Conservation (phyloP, 208 protist species). For the Strigomonas galati region DNA sequence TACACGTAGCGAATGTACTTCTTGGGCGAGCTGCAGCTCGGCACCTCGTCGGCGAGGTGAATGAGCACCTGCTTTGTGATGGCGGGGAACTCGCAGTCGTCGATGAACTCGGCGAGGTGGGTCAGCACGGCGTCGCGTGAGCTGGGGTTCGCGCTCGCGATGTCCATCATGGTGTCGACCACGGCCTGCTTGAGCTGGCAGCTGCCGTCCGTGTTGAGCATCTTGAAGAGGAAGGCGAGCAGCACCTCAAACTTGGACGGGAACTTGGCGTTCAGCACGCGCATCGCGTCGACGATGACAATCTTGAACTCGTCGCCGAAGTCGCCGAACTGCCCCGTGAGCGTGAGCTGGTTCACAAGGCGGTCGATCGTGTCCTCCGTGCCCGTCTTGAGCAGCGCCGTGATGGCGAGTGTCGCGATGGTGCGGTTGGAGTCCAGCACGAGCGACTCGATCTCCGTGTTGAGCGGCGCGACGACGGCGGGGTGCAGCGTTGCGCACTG, state of each 20-base stretch:
- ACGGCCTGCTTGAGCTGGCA: conserved; percentile 94
- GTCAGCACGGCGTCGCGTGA: conserved; percentile 90
- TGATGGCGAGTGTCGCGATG: conserved; percentile 98
- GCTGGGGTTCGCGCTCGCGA: conserved; percentile 89
- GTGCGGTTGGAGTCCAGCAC: conserved; percentile 94
- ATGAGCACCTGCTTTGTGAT: conserved; percentile 95
- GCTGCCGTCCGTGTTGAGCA: conserved; percentile 85
- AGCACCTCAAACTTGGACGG: conserved; percentile 89
- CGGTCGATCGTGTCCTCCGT: conserved; percentile 95
- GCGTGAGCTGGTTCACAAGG: conserved; percentile 96
- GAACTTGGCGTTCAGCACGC: conserved; percentile 94
- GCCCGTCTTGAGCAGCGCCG: conserved; percentile 97
- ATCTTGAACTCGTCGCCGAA: conserved; percentile 97
- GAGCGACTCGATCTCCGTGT: conserved; percentile 95
- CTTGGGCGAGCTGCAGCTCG: conserved; percentile 69
- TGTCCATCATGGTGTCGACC: conserved; percentile 94
- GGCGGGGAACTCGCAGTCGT: conserved; percentile 98
- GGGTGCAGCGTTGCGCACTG: conserved; percentile 78
- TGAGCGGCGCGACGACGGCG: conserved; percentile 89
- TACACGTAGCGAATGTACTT: conserved; percentile 97
- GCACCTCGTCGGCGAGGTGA: conserved; percentile 96
- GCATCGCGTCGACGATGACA: conserved; percentile 97
- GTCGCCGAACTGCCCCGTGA: conserved; percentile 89
- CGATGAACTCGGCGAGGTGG: conserved; percentile 99
- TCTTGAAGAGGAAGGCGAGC: conserved; percentile 89